Conservation (phyloP, 345 rosid species). For the Dipteronia dyeriana region DNA sequence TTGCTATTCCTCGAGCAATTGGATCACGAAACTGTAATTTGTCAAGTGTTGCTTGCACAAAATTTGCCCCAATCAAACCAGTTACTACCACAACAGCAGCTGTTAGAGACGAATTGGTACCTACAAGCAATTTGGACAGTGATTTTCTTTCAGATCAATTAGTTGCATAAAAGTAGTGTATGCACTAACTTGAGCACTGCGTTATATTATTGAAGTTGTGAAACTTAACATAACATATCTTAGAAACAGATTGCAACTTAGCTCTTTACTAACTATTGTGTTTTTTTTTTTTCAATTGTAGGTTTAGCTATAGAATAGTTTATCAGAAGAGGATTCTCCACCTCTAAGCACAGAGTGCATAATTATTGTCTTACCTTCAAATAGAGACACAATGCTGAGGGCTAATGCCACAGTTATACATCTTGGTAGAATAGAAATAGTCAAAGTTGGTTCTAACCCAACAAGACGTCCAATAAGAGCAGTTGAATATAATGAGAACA, state of each 20-base stretch:
- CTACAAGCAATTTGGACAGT: slow-evolving; percentile 35
- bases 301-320: background rate
- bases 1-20: slow-evolving; percentile 88
- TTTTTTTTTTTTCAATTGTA: background rate
- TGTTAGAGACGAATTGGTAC: slow-evolving; percentile 85
- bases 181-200: background rate
- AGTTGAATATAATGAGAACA: slow-evolving; percentile 93
- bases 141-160: background rate
- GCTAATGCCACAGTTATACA: slow-evolving; percentile 95
- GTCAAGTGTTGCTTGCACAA: slow-evolving; percentile 80
- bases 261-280: background rate
- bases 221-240: background rate
- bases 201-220: background rate
- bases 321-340: background rate
- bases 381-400: slow-evolving; percentile 88
- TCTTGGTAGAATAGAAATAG: slow-evolving; percentile 87
- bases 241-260: background rate
- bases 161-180: slow-evolving; percentile 5
- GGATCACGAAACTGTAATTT: slow-evolving; percentile 71
- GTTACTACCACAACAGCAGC: slow-evolving; percentile 93
- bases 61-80: slow-evolving; percentile 90
- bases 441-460: slow-evolving; percentile 71
- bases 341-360: background rate
- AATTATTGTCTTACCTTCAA: slow-evolving; percentile 56
- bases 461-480: slow-evolving; percentile 80